These are phyloP conservation scores for Metschnikowia sp. DNA, from an alignment of 805 yeast species.

Conservation along the genomic window DNA sequence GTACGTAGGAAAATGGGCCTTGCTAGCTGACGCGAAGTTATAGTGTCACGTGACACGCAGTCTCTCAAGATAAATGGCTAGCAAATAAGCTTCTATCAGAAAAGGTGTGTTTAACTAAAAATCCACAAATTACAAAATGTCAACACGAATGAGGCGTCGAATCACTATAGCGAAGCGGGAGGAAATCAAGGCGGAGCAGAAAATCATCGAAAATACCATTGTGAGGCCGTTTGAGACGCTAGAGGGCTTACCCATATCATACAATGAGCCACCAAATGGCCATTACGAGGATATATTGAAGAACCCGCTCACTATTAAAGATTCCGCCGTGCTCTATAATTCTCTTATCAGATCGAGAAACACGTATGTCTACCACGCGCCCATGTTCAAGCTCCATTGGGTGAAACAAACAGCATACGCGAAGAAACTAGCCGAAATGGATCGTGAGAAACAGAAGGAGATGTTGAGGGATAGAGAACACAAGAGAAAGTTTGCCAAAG, in stretches of 20 bases:
- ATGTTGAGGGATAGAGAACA: constrained; percentile 14
- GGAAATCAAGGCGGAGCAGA: constrained; percentile 41
- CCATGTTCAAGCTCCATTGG: constrained; percentile 80
- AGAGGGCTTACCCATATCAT: constrained; percentile 66
- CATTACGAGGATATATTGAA: constrained; percentile 47
- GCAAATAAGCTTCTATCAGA: no score
- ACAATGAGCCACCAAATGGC: constrained; percentile 59
- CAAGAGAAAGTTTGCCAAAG: constrained; percentile 18
- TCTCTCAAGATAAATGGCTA: no score
- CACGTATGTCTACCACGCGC: constrained; percentile 52
- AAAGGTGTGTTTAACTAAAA: neutral
- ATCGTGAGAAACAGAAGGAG: constrained; percentile 24
- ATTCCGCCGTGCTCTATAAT: constrained; percentile 66
- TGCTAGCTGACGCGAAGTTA: no score
- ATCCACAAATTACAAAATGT: constrained; percentile 21
- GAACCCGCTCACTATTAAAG: constrained; percentile 66
- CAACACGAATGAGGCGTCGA: constrained; percentile 43
- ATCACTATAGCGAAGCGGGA: constrained; percentile 41
- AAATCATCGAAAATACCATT: constrained; percentile 31
- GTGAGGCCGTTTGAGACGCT: constrained; percentile 64
- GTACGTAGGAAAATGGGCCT: no score
- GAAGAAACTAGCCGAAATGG: constrained; percentile 39
- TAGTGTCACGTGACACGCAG: no score
- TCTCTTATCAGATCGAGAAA: constrained; percentile 73
- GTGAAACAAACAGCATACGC: constrained; percentile 60